Evolutionary conservation across 2,329 filamentous ascomycete species (phyloP).

Genomic region (Endothia cerciana): DNA sequence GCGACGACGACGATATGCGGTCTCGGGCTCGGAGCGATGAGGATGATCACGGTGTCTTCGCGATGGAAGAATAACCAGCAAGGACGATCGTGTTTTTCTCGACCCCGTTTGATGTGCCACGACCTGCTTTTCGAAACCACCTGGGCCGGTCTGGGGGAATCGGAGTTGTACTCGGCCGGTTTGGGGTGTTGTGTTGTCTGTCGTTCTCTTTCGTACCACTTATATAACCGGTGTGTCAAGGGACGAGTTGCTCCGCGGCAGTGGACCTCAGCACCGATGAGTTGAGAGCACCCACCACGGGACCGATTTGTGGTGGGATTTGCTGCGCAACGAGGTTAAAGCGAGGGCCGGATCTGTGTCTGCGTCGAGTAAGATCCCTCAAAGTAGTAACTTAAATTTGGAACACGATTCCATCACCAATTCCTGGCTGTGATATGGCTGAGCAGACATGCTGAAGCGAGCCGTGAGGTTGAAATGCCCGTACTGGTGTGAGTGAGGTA

Average conservation of each 20-base stretch:
- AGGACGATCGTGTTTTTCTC: constrained; percentile 15
- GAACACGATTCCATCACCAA: constrained; percentile 37
- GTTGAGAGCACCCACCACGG: constrained; percentile 49
- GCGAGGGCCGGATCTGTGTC: constrained; percentile 58
- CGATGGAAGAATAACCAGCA: constrained; percentile 82
- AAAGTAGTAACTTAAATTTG: constrained; percentile 36
- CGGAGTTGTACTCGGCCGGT: constrained; percentile 35
- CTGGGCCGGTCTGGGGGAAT: constrained; percentile 28
- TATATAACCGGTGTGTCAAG: constrained; percentile 48
- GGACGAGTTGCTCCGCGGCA: constrained; percentile 67
- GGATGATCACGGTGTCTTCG: constrained; percentile 94
- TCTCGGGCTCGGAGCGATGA: constrained; percentile 75
- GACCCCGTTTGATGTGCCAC: constrained; percentile 29
- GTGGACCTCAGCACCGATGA: constrained; percentile 69
- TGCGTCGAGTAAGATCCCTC: constrained; percentile 64
- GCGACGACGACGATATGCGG: constrained; percentile 67
- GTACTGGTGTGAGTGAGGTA: background rate
- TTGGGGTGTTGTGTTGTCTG: constrained; percentile 17
- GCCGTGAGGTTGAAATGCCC: background rate
- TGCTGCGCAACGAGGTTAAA: constrained; percentile 71
- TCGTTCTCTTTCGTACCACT: constrained; percentile 51
- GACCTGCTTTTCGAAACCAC: constrained; percentile 25
- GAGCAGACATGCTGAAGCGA: background rate
- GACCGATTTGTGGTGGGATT: constrained; percentile 31
- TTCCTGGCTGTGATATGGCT: constrained; percentile 8